A percentile compares a stretch with the other conserved stretches of the same genome.
These are phyloP conservation scores for Pichia cactophila DNA, from an alignment of 1,139 yeast genomes.

Conservation along the genomic window DNA sequence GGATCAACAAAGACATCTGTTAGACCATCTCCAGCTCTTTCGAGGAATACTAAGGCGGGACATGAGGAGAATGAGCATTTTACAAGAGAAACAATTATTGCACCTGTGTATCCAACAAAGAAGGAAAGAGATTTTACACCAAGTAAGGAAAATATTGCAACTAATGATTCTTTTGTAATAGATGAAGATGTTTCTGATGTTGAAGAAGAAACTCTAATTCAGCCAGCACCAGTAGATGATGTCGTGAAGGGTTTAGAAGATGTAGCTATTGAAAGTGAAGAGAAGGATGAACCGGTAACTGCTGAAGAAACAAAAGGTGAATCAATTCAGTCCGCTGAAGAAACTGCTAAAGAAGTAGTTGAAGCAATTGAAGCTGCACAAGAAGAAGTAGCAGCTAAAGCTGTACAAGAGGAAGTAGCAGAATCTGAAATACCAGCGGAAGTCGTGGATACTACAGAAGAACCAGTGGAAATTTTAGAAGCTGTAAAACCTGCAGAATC, in stretches of 20 bases:
- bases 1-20: background rate
- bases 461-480: background rate
- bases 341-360: too few relatives aligned
- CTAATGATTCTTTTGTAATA: slow-evolving; percentile 23
- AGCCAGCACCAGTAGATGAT: slow-evolving; percentile 6
- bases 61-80: background rate
- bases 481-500: background rate
- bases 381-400: background rate
- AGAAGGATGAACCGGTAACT: slow-evolving; percentile 3
- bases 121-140: slow-evolving; percentile 12
- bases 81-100: slow-evolving; percentile 17
- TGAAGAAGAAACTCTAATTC: slow-evolving; percentile 3
- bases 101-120: slow-evolving; percentile 19
- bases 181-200: slow-evolving; percentile 18
- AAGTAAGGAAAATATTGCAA: slow-evolving; percentile 12
- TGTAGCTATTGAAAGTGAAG: slow-evolving; percentile 2
- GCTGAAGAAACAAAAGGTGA: background rate
- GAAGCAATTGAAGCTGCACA: background rate
- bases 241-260: slow-evolving; percentile 1
- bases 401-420: slow-evolving; percentile 1
- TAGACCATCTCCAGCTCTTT: background rate
- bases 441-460: slow-evolving; percentile 21
- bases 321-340: too few relatives aligned
- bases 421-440: background rate
- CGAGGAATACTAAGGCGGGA: background rate